These are phyloP conservation scores for Tilletia horrida DNA, from an alignment of 1,284 basidiomycete species.

Conservation along the genomic window DNA sequence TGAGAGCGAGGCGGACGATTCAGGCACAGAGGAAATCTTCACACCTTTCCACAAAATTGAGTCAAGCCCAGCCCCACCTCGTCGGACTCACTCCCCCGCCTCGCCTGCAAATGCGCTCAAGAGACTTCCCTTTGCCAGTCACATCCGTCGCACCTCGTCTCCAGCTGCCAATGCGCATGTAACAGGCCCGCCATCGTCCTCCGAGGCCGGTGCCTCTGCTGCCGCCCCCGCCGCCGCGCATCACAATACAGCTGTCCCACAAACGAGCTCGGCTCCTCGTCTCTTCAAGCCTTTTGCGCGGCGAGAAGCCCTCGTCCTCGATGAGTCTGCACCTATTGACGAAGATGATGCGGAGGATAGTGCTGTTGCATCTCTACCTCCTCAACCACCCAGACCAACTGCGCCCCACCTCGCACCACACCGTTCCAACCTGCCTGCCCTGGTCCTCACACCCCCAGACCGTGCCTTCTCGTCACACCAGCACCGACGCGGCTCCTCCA, in stretches of 20 bases:
- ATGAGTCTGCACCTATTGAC: slow-evolving; percentile 10
- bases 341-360: not conserved
- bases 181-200: not conserved
- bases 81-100: slow-evolving; percentile 7
- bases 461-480: too few relatives aligned
- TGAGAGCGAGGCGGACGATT: slow-evolving; percentile 4
- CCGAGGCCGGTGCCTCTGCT: not conserved
- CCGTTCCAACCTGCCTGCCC: not conserved
- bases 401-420: not conserved
- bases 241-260: not conserved
- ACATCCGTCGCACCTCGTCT: slow-evolving; percentile 6
- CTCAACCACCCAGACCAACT: not conserved
- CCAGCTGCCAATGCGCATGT: not conserved
- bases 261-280: not conserved
- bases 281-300: slow-evolving; percentile 13
- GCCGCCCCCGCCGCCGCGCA: not conserved
- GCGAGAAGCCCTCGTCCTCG: slow-evolving; percentile 12
- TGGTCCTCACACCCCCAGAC: slow-evolving; percentile 4
- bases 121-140: slow-evolving; percentile 8
- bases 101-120: slow-evolving; percentile 5
- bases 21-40: slow-evolving; percentile 1
- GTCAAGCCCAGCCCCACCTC: not conserved
- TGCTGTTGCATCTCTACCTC: not conserved
- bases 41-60: slow-evolving; percentile 11
- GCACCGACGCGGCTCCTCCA: not conserved